A percentile compares a stretch with the other conserved stretches of the same genome.
phyloP scores from a whole-genome alignment of 768 basidiomycete genomes.

The Psilocybe cyanescens region DNA sequence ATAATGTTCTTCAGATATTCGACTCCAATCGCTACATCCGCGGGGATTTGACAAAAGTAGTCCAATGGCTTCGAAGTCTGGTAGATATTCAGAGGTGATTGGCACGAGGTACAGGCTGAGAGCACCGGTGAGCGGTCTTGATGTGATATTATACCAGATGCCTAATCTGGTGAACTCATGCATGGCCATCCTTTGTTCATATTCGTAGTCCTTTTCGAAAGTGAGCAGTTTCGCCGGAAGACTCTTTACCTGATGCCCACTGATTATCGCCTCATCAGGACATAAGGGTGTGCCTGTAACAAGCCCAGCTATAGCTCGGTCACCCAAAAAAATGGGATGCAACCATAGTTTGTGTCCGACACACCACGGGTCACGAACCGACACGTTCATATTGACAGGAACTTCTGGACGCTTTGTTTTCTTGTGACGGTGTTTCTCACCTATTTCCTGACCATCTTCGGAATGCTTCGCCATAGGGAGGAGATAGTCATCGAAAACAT shows the following conservation, averaged over 20 bases:
- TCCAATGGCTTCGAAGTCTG: slow-evolving; percentile 64
- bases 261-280: slow-evolving; percentile 44
- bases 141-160: slow-evolving; percentile 66
- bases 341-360: slow-evolving; percentile 61
- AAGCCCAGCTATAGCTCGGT: slow-evolving; percentile 56
- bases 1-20: slow-evolving; percentile 51
- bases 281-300: slow-evolving; percentile 67
- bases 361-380: slow-evolving; percentile 71
- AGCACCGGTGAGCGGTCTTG: slow-evolving; percentile 52
- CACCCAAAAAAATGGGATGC: slow-evolving; percentile 61
- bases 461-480: slow-evolving; percentile 65
- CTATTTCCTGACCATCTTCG: slow-evolving; percentile 54
- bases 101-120: slow-evolving; percentile 72
- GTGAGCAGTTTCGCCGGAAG: slow-evolving; percentile 35
- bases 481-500: slow-evolving; percentile 83
- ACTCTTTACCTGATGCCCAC: slow-evolving; percentile 35
- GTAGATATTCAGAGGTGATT: slow-evolving; percentile 47
- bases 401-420: slow-evolving; percentile 47
- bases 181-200: slow-evolving; percentile 53
- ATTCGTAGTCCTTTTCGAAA: slow-evolving; percentile 50
- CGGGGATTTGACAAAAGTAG: slow-evolving; percentile 49
- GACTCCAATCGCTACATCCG: slow-evolving; percentile 60
- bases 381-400: slow-evolving; percentile 59
- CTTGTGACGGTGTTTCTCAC: slow-evolving; percentile 24
- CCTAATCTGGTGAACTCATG: slow-evolving; percentile 67